A percentile compares a stretch with the other conserved stretches of the same genome.
phyloP scores from a whole-genome alignment of 495 filamentous ascomycete species.

The Podospora tetraspora region DNA sequence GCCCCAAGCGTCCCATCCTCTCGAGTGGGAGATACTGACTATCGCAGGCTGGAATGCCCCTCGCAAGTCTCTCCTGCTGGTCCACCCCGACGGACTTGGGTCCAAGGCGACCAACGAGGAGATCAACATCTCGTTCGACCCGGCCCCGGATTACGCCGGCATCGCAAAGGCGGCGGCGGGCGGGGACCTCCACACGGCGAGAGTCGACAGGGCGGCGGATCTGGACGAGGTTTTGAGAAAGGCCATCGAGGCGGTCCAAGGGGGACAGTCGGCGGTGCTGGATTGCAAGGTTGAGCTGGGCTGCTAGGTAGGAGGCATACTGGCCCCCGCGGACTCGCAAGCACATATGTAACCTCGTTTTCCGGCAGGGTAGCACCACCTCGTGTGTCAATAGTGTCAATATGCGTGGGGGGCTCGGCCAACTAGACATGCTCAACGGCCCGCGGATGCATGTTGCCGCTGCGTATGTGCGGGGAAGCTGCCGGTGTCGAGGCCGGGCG shows the following conservation, averaged over 20 bases:
- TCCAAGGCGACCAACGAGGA: conserved; percentile 76
- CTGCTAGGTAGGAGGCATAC: conserved; percentile 23
- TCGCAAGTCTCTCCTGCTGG: conserved; percentile 65
- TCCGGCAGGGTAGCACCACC: background rate
- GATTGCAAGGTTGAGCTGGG: conserved; percentile 44
- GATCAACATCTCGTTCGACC: conserved; percentile 83
- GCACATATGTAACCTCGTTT: background rate
- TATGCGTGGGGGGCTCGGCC: conserved; percentile 8
- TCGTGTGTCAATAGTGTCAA: conserved; percentile 9
- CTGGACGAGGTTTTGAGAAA: conserved; percentile 57
- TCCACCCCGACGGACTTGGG: conserved; percentile 77
- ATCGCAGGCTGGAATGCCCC: conserved; percentile 78
- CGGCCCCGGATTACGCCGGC: conserved; percentile 81
- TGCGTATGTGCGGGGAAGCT: conserved; percentile 11
- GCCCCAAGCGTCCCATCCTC: background rate
- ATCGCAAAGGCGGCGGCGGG: conserved; percentile 88
- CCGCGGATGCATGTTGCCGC: conserved; percentile 6
- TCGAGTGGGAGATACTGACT: conserved; percentile 7
- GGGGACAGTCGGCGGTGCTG: conserved; percentile 64
- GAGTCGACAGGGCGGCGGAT: conserved; percentile 55
- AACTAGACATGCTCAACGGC: background rate
- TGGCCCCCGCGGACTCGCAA: background rate
- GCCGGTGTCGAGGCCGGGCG: background rate
- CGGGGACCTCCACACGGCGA: conserved; percentile 60
- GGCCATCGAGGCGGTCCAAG: conserved; percentile 63